phyloP scores from a whole-genome alignment of 2,329 filamentous ascomycete genomes.

The Cercospora sp. region DNA sequence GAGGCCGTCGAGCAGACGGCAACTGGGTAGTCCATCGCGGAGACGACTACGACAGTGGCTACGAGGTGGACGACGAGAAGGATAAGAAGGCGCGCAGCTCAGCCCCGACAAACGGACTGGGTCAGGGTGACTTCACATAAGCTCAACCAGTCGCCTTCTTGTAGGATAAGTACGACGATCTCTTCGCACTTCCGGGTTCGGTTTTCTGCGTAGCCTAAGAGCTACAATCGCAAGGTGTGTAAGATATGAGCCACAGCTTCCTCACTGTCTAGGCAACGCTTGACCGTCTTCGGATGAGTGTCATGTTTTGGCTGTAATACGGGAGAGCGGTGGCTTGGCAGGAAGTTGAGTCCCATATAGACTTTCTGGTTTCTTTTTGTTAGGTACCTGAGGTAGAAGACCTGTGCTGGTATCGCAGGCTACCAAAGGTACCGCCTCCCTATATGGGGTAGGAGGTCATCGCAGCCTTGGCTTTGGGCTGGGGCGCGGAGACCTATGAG shows the following conservation, averaged over 20 bases:
- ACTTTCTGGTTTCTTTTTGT: background rate
- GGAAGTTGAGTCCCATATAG: background rate
- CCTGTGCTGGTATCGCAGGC: background rate
- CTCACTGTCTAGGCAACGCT: background rate
- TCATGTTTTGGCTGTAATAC: background rate
- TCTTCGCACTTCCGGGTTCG: background rate
- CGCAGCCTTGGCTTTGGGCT: background rate
- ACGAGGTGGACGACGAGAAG: background rate
- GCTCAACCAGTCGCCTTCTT: background rate
- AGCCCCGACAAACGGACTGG: background rate
- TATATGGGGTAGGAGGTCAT: constrained; percentile 1
- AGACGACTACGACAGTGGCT: background rate
- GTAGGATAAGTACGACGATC: background rate
- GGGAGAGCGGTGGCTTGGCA: background rate
- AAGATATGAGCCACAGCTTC: background rate
- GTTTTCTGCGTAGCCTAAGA: background rate
- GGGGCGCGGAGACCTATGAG: background rate
- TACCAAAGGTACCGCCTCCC: background rate
- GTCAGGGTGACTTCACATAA: background rate
- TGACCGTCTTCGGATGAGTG: background rate
- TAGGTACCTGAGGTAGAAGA: background rate
- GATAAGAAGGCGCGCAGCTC: background rate
- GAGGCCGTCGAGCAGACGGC: background rate
- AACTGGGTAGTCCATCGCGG: background rate
- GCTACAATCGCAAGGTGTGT: background rate